Conservation (phyloP, 345 rosid species). For the Aquilaria yunnanensis region DNA sequence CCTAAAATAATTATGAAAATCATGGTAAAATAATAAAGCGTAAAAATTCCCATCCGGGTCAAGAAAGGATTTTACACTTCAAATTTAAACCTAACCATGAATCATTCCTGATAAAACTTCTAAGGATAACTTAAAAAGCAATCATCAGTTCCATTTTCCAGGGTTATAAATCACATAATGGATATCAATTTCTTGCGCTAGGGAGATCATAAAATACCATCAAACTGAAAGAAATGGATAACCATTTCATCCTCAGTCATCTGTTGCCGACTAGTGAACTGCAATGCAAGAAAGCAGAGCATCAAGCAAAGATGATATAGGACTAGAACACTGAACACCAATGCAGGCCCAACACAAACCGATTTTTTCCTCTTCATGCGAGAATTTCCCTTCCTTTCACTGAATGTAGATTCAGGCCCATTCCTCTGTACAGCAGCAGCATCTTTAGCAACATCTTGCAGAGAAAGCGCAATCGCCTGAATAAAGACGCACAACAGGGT, state of each 20-base stretch:
- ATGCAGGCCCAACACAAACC: slow-evolving; percentile 27
- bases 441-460: slow-evolving; percentile 34
- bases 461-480: slow-evolving; percentile 77
- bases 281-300: slow-evolving; percentile 16
- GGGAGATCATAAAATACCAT: slow-evolving; percentile 39
- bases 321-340: neutral
- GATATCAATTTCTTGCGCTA: neutral
- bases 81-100: no score
- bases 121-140: no score
- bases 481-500: slow-evolving; percentile 2
- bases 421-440: slow-evolving; percentile 14
- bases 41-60: no score
- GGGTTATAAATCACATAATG: no score
- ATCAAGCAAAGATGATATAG: neutral
- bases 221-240: slow-evolving; percentile 71
- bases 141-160: no score
- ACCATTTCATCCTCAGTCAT: slow-evolving; percentile 82
- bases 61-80: no score
- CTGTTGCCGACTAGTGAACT: slow-evolving; percentile 54
- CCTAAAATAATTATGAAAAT: no score
- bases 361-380: slow-evolving; percentile 39
- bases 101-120: no score
- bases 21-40: no score
- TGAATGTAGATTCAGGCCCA: slow-evolving; percentile 2
- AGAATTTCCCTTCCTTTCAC: slow-evolving; percentile 27